Evolutionary conservation across 257 asterid genomes (phyloP), one percentile per base, ranked within the genome.

Genomic region (Scutellaria minor): DNA sequence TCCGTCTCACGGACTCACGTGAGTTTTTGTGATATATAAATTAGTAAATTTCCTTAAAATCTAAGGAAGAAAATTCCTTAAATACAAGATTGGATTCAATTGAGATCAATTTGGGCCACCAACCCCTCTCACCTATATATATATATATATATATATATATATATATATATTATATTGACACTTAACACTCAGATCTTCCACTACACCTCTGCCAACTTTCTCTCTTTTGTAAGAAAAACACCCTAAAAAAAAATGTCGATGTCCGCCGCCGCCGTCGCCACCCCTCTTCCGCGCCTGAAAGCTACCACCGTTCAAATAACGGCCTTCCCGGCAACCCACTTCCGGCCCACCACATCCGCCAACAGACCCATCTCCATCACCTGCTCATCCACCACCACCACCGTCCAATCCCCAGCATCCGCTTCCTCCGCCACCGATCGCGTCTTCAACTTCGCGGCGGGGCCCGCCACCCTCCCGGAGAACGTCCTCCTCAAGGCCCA

Each of bases 381-480:
- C 70, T 88, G 92, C 80, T 84, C 95, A 1, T 74, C 88, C 77
- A 64, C 86, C 70, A 52, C 58, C 70, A 52, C 58, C 61, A 44
- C 87, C 0, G 46, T 82, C 79, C 93, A 82, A 31, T 54, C 85
- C 54, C 46, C 86, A 1, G 31, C 88, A 1, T 13, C 87, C 72
- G n/a, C 89, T 42, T 8, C 64, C 55, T 12, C 87, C 71, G 24
- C 95, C 63, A 77, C 96, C 59, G 92, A 86, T 70, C 95, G 97
- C 74, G 88, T 92, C 58, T 88, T 89, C 89, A 92, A 92, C 82
- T 92, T 92, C 78, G 97, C 97, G n/a, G 97, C 96, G 46, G 97
- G 97, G 7, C 97, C 97, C 47, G 97, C 97, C 64, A 84, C 83
- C 12, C 95, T 93, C 45, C 98, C 97, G 2, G 97, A 91, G 57